A percentile compares a stretch with the other conserved stretches of the same genome.
phyloP scores from a whole-genome alignment of 345 rosid genomes.

The Boechera divaricarpa region DNA sequence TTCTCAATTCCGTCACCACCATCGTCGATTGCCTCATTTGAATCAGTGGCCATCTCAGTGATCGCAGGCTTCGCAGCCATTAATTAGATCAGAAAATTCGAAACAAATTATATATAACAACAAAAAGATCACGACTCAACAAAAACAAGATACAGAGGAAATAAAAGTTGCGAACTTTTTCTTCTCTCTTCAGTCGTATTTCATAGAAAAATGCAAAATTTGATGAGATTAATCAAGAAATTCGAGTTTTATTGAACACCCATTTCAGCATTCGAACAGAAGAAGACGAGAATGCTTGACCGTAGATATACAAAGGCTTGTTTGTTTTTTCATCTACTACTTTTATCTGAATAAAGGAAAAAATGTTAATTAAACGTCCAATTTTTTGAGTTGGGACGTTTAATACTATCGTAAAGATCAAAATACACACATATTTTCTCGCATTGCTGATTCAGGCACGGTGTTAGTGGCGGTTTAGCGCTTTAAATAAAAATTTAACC shows the following conservation, averaged over 20 bases:
- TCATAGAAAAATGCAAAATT: neutral
- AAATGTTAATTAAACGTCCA: too few species aligned
- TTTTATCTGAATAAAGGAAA: too few species aligned
- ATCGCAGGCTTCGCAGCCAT: constrained; percentile 47
- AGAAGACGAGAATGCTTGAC: constrained; percentile 20
- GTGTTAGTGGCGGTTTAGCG: too few species aligned
- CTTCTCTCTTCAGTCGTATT: neutral
- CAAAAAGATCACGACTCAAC: constrained; percentile 14
- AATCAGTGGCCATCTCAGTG: constrained; percentile 33
- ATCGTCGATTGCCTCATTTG: constrained; percentile 9
- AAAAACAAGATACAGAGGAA: neutral
- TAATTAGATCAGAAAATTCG: constrained; percentile 32
- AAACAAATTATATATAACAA: neutral
- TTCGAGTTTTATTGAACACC: constrained; percentile 5
- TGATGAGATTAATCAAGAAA: constrained; percentile 11
- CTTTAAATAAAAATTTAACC: too few species aligned
- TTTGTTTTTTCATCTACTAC: too few species aligned
- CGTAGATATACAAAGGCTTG: neutral
- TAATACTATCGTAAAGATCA: too few species aligned
- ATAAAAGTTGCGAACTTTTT: constrained; percentile 22
- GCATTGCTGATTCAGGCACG: too few species aligned
- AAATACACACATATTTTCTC: too few species aligned
- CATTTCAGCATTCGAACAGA: constrained; percentile 12
- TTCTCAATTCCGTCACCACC: constrained; percentile 23
- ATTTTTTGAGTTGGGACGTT: too few species aligned